Conservation (phyloP, 805 yeast genomes). For the Tetrapisispora pingtungensis region DNA sequence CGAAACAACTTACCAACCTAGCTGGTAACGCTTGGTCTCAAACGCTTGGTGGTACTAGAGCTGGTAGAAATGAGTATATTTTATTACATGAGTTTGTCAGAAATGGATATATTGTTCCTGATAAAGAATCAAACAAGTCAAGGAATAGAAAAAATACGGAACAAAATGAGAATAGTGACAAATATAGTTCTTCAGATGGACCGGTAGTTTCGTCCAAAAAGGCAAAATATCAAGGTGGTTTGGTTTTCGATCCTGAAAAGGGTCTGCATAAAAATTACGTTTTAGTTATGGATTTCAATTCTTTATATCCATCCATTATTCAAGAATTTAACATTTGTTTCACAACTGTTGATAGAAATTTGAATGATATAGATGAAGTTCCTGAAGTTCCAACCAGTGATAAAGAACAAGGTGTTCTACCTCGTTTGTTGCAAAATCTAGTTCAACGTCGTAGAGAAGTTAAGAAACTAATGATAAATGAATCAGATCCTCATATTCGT, state of each 20-base stretch:
- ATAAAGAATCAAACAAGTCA: slow-evolving; percentile 45
- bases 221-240: slow-evolving; percentile 82
- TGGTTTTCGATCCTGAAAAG: slow-evolving; percentile 92
- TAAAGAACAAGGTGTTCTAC: slow-evolving; percentile 69
- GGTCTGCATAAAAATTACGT: slow-evolving; percentile 85
- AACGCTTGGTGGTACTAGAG: slow-evolving; percentile 88
- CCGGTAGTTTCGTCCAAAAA: slow-evolving; percentile 45
- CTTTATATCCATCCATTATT: slow-evolving; percentile 91
- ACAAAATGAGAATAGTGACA: slow-evolving; percentile 20
- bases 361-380: slow-evolving; percentile 45
- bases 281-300: slow-evolving; percentile 95
- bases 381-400: slow-evolving; percentile 59
- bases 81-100: slow-evolving; percentile 82
- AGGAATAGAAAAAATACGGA: slow-evolving; percentile 29
- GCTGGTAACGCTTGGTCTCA: slow-evolving; percentile 98
- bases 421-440: slow-evolving; percentile 68
- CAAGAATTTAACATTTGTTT: slow-evolving; percentile 96
- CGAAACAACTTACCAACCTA: slow-evolving; percentile 81
- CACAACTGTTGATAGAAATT: slow-evolving; percentile 76
- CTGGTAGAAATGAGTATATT: slow-evolving; percentile 91
- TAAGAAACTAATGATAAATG: slow-evolving; percentile 70
- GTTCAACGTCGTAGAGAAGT: slow-evolving; percentile 91
- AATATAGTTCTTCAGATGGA: slow-evolving; percentile 29
- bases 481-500: slow-evolving; percentile 51
- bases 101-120: slow-evolving; percentile 79